Evolutionary conservation across 805 yeast genomes (phyloP), one percentile per base, ranked within the genome.

Genomic region (Saccharomycopsis capsularis): DNA sequence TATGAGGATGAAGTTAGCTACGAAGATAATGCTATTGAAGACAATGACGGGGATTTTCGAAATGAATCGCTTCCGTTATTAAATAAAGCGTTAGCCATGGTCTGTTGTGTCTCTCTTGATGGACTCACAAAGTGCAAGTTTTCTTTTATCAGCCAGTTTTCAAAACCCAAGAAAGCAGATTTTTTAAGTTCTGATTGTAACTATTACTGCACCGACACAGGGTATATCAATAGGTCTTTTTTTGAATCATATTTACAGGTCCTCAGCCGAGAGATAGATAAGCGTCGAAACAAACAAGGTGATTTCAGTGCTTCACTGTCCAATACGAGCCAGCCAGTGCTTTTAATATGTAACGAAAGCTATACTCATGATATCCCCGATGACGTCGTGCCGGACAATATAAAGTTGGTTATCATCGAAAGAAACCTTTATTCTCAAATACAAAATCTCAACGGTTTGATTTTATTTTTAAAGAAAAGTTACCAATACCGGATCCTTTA

Each of bases 191-290:
- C 27, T 4, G 22, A 36, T 15, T 47, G 47, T 32, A 42, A 47
- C 30, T 47, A 42, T 27, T 47, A 42, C 32, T 21, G 25, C 24
- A 36, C 38, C 3, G 18, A 13, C 5, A 47, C 47, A 19, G 51
- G 47, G 16, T 47, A 47, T 47, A 18, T 4, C 5, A 47, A 42
- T n/a, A 46, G 47, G 16, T 47, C 47, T 46, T 44, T 37, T 29
- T 47, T 47, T 30, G 4, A 4, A 21, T 11, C 47, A n/a, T 36
- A 41, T 21, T 47, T 47, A 34, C 15, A 36, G 25, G 44, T 27
- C 16, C 19, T 40, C 9, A 24, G 23, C 19, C 13, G 15, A 24
- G 38, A 47, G 15, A 35, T 38, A 19, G 7, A 35, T 30, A 21
- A 13, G 21, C 48, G 36, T 27, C n/a, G n/a, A n/a, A n/a, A n/a